Conservation (phyloP, 306 rosid genomes). For the Fragaria nilgerrensis region DNA sequence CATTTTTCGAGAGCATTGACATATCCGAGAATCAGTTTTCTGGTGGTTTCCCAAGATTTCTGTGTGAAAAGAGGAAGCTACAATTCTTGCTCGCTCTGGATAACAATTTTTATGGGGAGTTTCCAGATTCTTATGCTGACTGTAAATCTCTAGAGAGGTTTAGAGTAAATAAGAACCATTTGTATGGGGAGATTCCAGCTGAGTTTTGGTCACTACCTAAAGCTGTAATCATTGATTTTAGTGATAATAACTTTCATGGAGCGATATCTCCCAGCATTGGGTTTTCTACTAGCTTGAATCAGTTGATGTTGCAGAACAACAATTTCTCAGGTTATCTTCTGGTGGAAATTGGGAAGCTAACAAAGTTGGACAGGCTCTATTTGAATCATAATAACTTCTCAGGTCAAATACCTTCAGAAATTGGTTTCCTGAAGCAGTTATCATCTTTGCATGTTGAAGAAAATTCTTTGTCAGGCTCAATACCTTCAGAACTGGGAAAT, state of each 20-base stretch:
- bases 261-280: conserved; percentile 56
- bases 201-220: conserved; percentile 79
- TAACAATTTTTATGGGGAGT: conserved; percentile 72
- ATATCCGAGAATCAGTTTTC: conserved; percentile 90
- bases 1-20: conserved; percentile 74
- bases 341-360: conserved; percentile 62
- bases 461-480: conserved; percentile 65
- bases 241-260: conserved; percentile 70
- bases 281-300: conserved; percentile 57
- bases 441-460: conserved; percentile 73
- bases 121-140: conserved; percentile 56
- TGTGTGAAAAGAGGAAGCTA: conserved; percentile 66
- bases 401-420: conserved; percentile 67
- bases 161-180: conserved; percentile 59
- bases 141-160: conserved; percentile 77
- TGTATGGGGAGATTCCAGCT: conserved; percentile 66
- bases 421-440: conserved; percentile 65
- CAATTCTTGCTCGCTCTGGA: conserved; percentile 75
- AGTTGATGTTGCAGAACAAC: conserved; percentile 57
- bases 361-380: conserved; percentile 69
- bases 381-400: conserved; percentile 61
- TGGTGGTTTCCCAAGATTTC: conserved; percentile 76
- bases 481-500: conserved; percentile 61
- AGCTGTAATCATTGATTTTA: conserved; percentile 70
- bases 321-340: conserved; percentile 80